Evolutionary conservation across 306 rosid species (phyloP).

Genomic region (Herpetospermum pedunculosum): DNA sequence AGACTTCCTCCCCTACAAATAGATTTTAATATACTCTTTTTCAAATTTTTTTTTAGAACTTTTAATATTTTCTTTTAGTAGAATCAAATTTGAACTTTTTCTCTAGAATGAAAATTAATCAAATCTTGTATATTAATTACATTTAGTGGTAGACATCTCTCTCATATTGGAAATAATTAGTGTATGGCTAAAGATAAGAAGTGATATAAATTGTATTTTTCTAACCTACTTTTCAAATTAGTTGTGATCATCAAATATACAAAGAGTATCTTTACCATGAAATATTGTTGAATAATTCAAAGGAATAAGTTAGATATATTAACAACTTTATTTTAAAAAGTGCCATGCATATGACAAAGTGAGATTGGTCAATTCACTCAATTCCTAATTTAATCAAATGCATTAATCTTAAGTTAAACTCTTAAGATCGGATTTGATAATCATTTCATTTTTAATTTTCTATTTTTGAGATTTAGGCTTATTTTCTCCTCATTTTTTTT

Average conservation of each 20-base stretch:
- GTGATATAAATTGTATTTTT: background rate
- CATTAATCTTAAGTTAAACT: no score
- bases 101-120: background rate
- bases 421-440: no score
- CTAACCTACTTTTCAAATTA: background rate
- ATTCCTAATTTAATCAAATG: background rate
- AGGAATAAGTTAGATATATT: background rate
- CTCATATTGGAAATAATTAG: background rate
- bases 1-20: no score
- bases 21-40: no score
- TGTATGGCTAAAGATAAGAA: background rate
- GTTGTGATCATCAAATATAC: background rate
- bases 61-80: background rate
- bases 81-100: background rate
- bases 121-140: background rate
- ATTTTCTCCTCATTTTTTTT: no score
- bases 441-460: no score
- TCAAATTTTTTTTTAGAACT: no score
- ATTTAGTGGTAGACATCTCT: background rate
- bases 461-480: no score
- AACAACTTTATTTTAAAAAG: background rate
- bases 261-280: background rate
- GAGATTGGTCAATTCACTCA: background rate
- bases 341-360: background rate
- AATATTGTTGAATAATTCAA: background rate